Percentiles rank a stretch among this genome's conserved stretches.
These are phyloP conservation scores for Curvularia spicifera DNA, from an alignment of 2,329 filamentous ascomycete genomes.

Conservation along the genomic window DNA sequence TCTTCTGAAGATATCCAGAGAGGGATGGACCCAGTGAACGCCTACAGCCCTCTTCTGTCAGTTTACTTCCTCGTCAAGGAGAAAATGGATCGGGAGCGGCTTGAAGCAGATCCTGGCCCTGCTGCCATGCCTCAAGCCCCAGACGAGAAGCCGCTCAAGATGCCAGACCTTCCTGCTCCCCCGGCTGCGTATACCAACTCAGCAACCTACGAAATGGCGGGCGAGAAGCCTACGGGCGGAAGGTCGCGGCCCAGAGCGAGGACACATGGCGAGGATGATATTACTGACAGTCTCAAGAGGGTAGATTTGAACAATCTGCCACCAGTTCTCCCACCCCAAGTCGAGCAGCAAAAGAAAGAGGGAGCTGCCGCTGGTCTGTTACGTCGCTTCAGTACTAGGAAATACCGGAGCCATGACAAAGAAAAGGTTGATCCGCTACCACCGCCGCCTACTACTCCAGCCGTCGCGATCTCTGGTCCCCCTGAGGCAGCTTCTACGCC, in stretches of 20 bases:
- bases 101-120: constrained; percentile 65
- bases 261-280: constrained; percentile 94
- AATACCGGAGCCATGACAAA: constrained; percentile 65
- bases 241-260: constrained; percentile 83
- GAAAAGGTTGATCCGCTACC: constrained; percentile 65
- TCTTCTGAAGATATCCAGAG: constrained; percentile 84
- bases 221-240: constrained; percentile 84
- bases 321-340: constrained; percentile 62
- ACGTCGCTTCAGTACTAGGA: constrained; percentile 87
- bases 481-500: constrained; percentile 65
- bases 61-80: constrained; percentile 97
- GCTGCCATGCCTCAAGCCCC: constrained; percentile 63
- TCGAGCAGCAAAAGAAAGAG: constrained; percentile 73
- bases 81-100: constrained; percentile 81
- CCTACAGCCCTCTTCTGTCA: constrained; percentile 88
- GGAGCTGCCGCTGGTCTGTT: constrained; percentile 84
- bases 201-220: constrained; percentile 83
- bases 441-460: constrained; percentile 73
- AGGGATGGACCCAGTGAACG: constrained; percentile 87
- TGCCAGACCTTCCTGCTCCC: constrained; percentile 80
- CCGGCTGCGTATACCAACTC: constrained; percentile 89
- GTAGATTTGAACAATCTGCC: constrained; percentile 62
- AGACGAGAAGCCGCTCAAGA: constrained; percentile 63
- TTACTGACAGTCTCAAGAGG: constrained; percentile 74
- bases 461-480: constrained; percentile 81